Conservation (phyloP, 495 filamentous ascomycete genomes). For the Lophiostoma macrostomum region DNA sequence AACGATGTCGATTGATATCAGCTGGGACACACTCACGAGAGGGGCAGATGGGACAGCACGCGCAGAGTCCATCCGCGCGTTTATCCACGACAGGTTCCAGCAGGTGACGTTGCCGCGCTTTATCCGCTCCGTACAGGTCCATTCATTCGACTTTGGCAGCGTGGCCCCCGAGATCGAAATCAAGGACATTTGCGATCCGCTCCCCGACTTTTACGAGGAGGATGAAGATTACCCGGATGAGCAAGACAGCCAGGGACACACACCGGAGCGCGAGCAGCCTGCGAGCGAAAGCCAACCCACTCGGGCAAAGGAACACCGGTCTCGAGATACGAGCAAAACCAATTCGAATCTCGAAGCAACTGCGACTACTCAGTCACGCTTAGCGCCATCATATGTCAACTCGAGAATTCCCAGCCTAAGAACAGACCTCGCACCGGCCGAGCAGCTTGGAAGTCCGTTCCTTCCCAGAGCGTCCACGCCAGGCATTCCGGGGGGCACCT, state of each 20-base stretch:
- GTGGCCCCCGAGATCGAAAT: constrained; percentile 82
- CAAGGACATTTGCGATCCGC: constrained; percentile 93
- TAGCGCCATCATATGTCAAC: constrained; percentile 22
- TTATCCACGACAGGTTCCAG: constrained; percentile 95
- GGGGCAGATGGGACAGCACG: constrained; percentile 81
- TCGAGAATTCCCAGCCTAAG: constrained; percentile 30
- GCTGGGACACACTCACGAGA: constrained; percentile 89
- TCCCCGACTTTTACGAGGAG: constrained; percentile 95
- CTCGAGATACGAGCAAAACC: constrained; percentile 2
- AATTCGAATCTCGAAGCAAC: constrained; percentile 2
- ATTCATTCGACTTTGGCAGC: constrained; percentile 87
- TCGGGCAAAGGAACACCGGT: constrained; percentile 27
- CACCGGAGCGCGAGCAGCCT: constrained; percentile 22
- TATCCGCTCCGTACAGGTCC: constrained; percentile 92
- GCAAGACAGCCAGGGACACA: constrained; percentile 31
- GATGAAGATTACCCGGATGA: constrained; percentile 49
- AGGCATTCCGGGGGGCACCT: constrained; percentile 79
- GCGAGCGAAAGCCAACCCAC: constrained; percentile 10
- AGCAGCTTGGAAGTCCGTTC: constrained; percentile 43
- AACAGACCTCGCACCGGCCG: constrained; percentile 21
- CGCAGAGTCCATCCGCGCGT: constrained; percentile 81
- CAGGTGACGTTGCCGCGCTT: constrained; percentile 85
- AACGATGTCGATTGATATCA: constrained; percentile 91
- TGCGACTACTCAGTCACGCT: constrained; percentile 3
- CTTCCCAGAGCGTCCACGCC: constrained; percentile 64